phyloP scores from a whole-genome alignment of 768 basidiomycete species.

The Lentinula guzmanii region DNA sequence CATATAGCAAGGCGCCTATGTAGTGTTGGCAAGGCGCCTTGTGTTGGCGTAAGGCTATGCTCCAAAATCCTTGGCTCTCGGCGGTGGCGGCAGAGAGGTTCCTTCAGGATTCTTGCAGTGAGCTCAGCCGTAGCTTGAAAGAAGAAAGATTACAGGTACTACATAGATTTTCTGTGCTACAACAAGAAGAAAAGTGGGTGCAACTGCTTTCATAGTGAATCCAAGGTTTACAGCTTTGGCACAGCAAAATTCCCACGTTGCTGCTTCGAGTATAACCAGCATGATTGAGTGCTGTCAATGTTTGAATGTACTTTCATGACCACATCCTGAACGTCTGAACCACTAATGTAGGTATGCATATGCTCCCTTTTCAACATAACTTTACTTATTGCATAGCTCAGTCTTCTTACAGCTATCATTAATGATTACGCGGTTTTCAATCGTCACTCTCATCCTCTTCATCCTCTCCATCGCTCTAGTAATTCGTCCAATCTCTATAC shows the following conservation, averaged over 20 bases:
- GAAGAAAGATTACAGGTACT: too few relatives aligned
- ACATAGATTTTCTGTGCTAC: too few relatives aligned
- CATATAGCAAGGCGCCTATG: too few relatives aligned
- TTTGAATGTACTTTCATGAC: background rate
- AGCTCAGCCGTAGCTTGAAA: too few relatives aligned
- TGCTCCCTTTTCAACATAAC: background rate
- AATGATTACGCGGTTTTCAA: conserved; percentile 41
- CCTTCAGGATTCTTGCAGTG: too few relatives aligned
- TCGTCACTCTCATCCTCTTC: conserved; percentile 48
- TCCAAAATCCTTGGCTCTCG: background rate
- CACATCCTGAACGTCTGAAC: background rate
- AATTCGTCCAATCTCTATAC: conserved; percentile 39
- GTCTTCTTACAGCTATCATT: background rate
- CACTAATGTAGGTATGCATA: background rate
- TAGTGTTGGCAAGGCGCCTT: background rate
- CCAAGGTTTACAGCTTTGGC: background rate
- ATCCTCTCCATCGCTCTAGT: conserved; percentile 48
- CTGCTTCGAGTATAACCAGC: background rate
- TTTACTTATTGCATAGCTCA: background rate
- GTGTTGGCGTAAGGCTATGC: background rate
- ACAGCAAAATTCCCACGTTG: background rate
- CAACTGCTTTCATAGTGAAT: background rate
- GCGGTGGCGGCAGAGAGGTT: background rate
- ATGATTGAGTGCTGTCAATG: background rate
- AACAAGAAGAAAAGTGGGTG: too few relatives aligned